phyloP scores from a whole-genome alignment of 352 stramenopile genomes.

The Phytophthora macrochlamydospora region DNA sequence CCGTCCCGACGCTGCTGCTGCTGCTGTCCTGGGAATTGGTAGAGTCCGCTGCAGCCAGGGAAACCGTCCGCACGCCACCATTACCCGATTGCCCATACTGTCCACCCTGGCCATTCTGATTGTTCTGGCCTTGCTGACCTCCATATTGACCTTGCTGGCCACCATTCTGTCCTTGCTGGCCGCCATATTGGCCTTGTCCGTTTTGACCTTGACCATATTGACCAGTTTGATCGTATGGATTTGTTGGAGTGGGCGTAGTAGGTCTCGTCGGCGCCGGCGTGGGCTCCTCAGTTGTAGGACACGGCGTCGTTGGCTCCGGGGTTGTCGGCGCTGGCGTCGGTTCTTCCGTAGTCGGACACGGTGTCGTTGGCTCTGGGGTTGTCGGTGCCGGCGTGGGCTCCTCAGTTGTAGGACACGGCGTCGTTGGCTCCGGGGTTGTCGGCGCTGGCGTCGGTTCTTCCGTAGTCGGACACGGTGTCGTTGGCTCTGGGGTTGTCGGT shows the following conservation, averaged over 20 bases:
- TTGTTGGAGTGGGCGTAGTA: not conserved
- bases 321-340: not conserved
- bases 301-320: not conserved
- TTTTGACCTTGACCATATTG: not conserved
- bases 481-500: not conserved
- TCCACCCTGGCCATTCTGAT: not conserved
- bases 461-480: not conserved
- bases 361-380: not conserved
- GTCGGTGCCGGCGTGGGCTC: not conserved
- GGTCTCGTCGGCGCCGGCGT: slow-evolving; percentile 7
- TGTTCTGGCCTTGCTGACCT: not conserved
- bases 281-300: not conserved
- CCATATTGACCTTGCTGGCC: not conserved
- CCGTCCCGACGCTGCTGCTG: slow-evolving; percentile 2
- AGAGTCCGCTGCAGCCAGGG: slow-evolving; percentile 3
- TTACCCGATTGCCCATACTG: not conserved
- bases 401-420: no score
- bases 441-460: not conserved
- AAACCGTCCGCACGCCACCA: slow-evolving; percentile 4
- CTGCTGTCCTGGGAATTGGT: slow-evolving; percentile 11
- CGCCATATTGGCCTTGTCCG: no score
- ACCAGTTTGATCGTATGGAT: slow-evolving; percentile 18
- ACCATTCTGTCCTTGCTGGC: no score
- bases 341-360: not conserved
- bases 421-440: not conserved